Evolutionary conservation across 257 asterid genomes (phyloP).

Genomic region (Nicotiana paniculata): DNA sequence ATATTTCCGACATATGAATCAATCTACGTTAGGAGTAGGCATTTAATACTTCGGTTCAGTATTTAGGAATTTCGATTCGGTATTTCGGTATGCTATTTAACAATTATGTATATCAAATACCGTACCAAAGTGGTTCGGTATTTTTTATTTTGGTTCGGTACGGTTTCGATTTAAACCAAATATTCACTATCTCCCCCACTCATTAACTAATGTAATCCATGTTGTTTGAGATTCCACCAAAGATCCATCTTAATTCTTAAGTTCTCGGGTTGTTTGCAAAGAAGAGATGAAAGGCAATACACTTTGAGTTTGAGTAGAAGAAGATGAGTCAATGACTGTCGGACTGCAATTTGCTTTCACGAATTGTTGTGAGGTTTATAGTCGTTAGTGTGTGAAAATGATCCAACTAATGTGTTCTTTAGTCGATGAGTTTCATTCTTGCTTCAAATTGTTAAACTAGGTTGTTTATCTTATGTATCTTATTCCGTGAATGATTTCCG

Average conservation of each 20-base stretch:
- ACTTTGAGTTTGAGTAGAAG: neutral
- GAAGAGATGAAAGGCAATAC: neutral
- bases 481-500: neutral
- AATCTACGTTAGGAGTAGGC: too few relatives aligned
- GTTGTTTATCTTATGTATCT: neutral
- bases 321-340: neutral
- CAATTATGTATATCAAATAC: too few relatives aligned
- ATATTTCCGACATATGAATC: fast-evolving
- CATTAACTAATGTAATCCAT: too few relatives aligned
- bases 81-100: too few relatives aligned
- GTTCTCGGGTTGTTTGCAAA: constrained; percentile 13
- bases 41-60: too few relatives aligned
- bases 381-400: neutral
- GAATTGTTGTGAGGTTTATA: constrained; percentile 1
- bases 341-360: neutral
- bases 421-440: neutral
- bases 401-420: neutral
- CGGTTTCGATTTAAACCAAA: too few relatives aligned
- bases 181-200: too few relatives aligned
- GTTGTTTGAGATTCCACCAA: too few relatives aligned
- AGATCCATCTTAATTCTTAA: too few relatives aligned
- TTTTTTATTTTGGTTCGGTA: too few relatives aligned
- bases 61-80: too few relatives aligned
- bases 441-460: neutral
- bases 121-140: too few relatives aligned